Percentiles rank a stretch among this genome's conserved stretches.
Conservation (phyloP, 306 rosid genomes). For the Astragalus membranaceus region DNA sequence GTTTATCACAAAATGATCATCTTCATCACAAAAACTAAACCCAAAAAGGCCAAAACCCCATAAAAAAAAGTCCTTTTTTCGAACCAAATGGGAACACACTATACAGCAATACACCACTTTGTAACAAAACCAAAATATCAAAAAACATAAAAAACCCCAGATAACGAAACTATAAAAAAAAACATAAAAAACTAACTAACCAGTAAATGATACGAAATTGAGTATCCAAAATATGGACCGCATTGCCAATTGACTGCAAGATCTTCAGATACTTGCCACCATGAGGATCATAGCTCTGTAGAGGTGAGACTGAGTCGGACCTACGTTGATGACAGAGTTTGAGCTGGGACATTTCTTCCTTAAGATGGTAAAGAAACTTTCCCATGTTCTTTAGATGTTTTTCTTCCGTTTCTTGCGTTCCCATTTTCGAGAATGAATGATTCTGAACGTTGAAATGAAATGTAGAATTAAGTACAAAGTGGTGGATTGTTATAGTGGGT, state of each 20-base stretch:
- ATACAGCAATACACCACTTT: neutral
- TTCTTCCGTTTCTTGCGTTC: constrained; percentile 38
- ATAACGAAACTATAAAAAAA: no score
- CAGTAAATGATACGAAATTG: constrained; percentile 62
- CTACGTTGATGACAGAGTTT: constrained; percentile 37
- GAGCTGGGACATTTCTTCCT: constrained; percentile 78
- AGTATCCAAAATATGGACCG: constrained; percentile 82
- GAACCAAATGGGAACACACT: no score
- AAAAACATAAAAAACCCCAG: no score
- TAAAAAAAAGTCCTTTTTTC: no score
- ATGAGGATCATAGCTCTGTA: constrained; percentile 40
- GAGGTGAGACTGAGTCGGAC: constrained; percentile 82
- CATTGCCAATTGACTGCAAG: constrained; percentile 91
- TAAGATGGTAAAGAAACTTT: constrained; percentile 65
- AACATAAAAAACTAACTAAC: constrained; percentile 30
- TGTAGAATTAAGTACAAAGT: no score
- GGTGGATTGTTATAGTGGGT: no score
- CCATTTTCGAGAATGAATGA: constrained; percentile 29
- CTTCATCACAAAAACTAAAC: no score
- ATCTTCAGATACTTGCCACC: constrained; percentile 80
- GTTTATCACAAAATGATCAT: no score
- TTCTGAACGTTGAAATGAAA: no score
- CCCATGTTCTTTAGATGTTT: no score
- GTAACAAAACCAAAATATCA: constrained; percentile 1
- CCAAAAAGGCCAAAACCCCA: no score